A percentile compares a stretch with the other conserved stretches of the same genome.
Conservation (phyloP, 2,329 filamentous ascomycete species). For the Monosporascus cannonballus region DNA sequence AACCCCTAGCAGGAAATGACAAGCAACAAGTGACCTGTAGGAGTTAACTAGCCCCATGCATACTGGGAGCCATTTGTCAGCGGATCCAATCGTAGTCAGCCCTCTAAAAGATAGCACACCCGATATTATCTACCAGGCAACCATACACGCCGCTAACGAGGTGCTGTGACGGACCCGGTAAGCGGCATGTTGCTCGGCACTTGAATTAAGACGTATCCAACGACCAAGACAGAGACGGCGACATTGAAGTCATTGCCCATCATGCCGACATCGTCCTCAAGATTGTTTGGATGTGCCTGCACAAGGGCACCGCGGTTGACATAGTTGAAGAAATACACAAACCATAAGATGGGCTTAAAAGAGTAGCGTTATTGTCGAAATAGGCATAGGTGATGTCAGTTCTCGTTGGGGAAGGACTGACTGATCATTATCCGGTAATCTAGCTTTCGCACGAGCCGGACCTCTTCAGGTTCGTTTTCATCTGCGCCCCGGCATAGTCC, state of each 20-base stretch:
- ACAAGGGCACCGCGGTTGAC: constrained; percentile 42
- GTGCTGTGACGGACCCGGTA: constrained; percentile 33
- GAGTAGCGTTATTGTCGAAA: neutral
- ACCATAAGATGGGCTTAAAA: constrained; percentile 28
- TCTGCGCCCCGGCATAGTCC: constrained; percentile 33
- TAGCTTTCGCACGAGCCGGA: constrained; percentile 33
- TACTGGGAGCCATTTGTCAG: constrained; percentile 4
- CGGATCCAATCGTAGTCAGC: too few relatives aligned
- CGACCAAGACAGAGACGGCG: constrained; percentile 33
- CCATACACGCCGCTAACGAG: constrained; percentile 36
- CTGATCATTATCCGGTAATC: constrained; percentile 36
- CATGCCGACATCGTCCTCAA: constrained; percentile 38
- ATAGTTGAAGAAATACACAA: constrained; percentile 41
- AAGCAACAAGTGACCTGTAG: constrained; percentile 28
- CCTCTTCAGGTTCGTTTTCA: constrained; percentile 35
- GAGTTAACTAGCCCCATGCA: constrained; percentile 31
- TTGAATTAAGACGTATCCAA: constrained; percentile 36
- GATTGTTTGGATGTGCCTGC: constrained; percentile 33
- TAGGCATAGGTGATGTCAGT: neutral
- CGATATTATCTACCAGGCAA: constrained; percentile 34
- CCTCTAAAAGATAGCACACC: constrained; percentile 9
- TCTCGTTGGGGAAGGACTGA: neutral
- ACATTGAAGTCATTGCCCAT: constrained; percentile 30
- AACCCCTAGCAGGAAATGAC: constrained; percentile 34
- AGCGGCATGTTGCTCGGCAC: constrained; percentile 37